Evolutionary conservation across 2,329 filamentous ascomycete species (phyloP).

Genomic region (Diplodia seriata): DNA sequence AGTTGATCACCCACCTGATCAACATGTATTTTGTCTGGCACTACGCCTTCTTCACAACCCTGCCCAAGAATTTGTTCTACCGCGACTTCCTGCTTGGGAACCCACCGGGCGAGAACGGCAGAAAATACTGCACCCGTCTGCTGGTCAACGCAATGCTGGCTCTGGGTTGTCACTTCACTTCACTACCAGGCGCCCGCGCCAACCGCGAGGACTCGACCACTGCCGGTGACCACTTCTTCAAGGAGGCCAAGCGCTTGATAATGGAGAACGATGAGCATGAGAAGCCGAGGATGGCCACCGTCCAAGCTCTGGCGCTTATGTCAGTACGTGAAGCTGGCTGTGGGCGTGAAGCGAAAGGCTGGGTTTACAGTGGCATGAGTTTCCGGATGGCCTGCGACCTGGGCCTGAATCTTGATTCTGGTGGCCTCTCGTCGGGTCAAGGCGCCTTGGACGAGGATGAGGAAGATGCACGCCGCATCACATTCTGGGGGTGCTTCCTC

Average conservation of each 20-base stretch:
- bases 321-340: conserved; percentile 95
- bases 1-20: conserved; percentile 83
- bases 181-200: conserved; percentile 73
- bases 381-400: conserved; percentile 97
- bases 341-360: conserved; percentile 90
- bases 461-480: conserved; percentile 86
- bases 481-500: conserved; percentile 97
- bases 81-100: conserved; percentile 80
- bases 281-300: conserved; percentile 83
- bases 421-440: conserved; percentile 63
- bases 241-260: conserved; percentile 87
- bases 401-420: conserved; percentile 84
- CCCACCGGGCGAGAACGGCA: conserved; percentile 57
- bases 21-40: conserved; percentile 99
- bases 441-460: conserved; percentile 77
- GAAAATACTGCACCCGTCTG: conserved; percentile 79
- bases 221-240: conserved; percentile 95
- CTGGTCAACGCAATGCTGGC: conserved; percentile 94
- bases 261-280: conserved; percentile 93
- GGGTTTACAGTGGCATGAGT: conserved; percentile 98
- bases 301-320: conserved; percentile 94
- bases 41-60: conserved; percentile 92
- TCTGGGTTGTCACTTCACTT: conserved; percentile 91
- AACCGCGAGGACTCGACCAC: conserved; percentile 78
- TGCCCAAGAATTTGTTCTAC: conserved; percentile 86